Percentiles rank a stretch among this genome's conserved stretches.
Conservation (phyloP, 208 protist genomes). For the Leishmania tropica region DNA sequence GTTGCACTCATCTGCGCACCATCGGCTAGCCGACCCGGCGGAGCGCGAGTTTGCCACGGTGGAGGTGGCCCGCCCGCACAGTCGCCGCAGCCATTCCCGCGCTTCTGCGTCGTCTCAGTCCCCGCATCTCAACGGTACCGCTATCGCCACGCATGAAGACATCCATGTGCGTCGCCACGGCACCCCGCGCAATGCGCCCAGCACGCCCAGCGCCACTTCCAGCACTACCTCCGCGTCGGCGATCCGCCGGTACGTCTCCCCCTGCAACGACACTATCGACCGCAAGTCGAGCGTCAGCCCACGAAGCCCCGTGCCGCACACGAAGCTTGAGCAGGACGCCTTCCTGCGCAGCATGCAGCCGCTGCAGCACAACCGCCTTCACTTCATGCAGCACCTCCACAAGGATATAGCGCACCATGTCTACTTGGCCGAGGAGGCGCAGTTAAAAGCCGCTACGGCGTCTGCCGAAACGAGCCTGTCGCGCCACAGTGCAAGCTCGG, state of each 20-base stretch:
- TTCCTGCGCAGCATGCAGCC: constrained; percentile 68
- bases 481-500: constrained; percentile 12
- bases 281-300: constrained; percentile 36
- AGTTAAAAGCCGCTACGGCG: constrained; percentile 43
- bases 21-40: constrained; percentile 17
- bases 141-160: not conserved
- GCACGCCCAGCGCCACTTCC: not conserved
- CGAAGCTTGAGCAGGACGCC: constrained; percentile 37
- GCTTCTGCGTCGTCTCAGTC: constrained; percentile 10
- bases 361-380: constrained; percentile 81
- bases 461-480: constrained; percentile 17
- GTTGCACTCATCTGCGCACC: constrained; percentile 12
- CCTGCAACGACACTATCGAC: constrained; percentile 11
- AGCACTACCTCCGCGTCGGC: not conserved
- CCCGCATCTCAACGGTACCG: not conserved
- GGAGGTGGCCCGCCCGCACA: constrained; percentile 1
- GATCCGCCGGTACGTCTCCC: constrained; percentile 9
- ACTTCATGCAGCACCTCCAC: constrained; percentile 87
- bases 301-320: constrained; percentile 30
- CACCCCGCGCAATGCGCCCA: constrained; percentile 8
- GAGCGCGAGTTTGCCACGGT: constrained; percentile 38
- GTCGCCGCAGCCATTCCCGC: constrained; percentile 10
- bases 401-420: constrained; percentile 86
- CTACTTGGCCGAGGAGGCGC: constrained; percentile 73
- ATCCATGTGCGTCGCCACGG: not conserved